Base-by-base conservation (phyloP, 331 rosid genomes). In the Rhamnella rubrinervis region DNA sequence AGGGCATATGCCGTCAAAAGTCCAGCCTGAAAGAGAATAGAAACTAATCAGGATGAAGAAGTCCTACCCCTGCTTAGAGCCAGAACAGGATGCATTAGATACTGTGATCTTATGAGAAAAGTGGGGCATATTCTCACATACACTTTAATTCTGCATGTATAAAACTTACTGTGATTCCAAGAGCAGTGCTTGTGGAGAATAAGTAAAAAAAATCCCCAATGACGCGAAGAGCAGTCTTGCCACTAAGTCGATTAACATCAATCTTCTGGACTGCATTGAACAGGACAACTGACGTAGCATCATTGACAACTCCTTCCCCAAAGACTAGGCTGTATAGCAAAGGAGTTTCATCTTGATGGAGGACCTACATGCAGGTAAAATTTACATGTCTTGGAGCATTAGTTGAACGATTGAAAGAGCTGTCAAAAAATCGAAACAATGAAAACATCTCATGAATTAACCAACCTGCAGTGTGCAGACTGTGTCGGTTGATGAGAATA, bases 221-320 rank as follows among this genome's bases (percentile, higher is more conserved):
- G 59, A 91, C 82, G 12, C 14, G 82, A n/a, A 85, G 77, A 15
- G 14, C 66, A 25, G 74, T 46, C 55, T 46, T 13, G 57, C 80
- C 63, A 28, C 67, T 51, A 20, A 85, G 59, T 60, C 62, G 84
- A 19, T 80, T 81, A 71, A 89, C 82, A 41, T 91, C 92, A 63
- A 91, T 72, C 83, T 90, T 88, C 71, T 87, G 98, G 64, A 93
- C 78, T 25, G 97, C 95, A 68, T 93, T 81, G 88, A 88, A 93
- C 73, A 93, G 89, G 60, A 93, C 97, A 72, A 93, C 95, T 15
- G 97, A 84, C 4, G 98, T 93, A 37, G 98, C 97, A 80, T 93
- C 98, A 65, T 93, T 93, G 70, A 90, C 96, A 35, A 90, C 97
- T 75, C 98, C 98, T 90, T 93, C 97, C 58, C 96, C 98, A 71